Evolutionary conservation across 208 protist genomes (phyloP), one percentile per base, ranked within the genome.

Genomic region (Acanthamoeba castellanii): DNA sequence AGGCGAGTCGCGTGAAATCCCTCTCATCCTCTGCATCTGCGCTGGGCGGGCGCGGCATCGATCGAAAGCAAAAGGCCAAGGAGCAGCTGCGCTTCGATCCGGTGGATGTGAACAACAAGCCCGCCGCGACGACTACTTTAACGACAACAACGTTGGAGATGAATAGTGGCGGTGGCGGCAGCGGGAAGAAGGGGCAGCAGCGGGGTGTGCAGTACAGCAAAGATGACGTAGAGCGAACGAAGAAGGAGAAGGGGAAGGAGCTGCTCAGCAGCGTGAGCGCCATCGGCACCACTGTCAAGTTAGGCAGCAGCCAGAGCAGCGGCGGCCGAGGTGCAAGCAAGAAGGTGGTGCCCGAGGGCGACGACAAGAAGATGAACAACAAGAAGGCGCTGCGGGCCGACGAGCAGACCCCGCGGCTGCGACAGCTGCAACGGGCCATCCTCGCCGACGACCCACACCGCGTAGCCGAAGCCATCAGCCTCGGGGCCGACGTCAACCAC

Each of bases 381-480:
- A 61, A 61, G 57, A 61, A 32, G 64, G 27, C 22, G 20, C 64
- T 27, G 13, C 20, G 11, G 64, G 64, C 22, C 11, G 7, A 25
- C 16, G 78, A 61, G 78, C 78, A 27, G 47, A 59, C 78, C 47
- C 72, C 30, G 14, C 34, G 50, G 47, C 47, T 45, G 42, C 78
- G 78, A 3, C 42, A 52, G 78, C 78, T 87, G 3, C 78, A 87
- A 22, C 14, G 47, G 45, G 78, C 78, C 25, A 87, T 87, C 37
- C 42, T 87, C 25, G 78, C 78, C 47, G 78, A 87, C 45, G 78
- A 87, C 47, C 78, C 78, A 16, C 78, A 87, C 78, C 37, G 47
- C 18, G 78, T 87, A 20, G 78, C 78, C 78, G 78, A 87, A 34
- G 78, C 78, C 45, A 55, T 87, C 78, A 61, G 47, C n/a, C 47